These are phyloP conservation scores for Aegilops sharonensis DNA, from an alignment of 176 grass and related monocot genomes.

Conservation along the genomic window DNA sequence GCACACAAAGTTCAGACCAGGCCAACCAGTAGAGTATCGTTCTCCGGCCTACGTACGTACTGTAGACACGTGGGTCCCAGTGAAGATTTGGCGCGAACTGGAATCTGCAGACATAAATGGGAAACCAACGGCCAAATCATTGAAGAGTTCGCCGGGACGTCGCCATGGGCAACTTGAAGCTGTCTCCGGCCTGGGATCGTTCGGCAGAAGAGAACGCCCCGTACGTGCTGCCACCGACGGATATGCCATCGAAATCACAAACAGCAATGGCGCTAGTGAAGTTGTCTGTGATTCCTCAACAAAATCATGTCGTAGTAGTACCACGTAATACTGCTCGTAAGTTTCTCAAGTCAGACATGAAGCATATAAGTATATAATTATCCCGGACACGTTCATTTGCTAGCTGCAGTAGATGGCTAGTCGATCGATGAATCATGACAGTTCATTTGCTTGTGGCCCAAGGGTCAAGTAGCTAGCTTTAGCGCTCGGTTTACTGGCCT, in stretches of 20 bases:
- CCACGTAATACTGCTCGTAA: neutral
- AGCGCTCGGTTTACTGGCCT: neutral
- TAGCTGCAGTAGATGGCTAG: neutral
- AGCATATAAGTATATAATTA: neutral
- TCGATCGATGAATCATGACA: neutral
- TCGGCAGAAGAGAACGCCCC: neutral
- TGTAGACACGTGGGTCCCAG: neutral
- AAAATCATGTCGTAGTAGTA: neutral
- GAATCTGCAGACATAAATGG: conserved; percentile 2
- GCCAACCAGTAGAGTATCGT: neutral
- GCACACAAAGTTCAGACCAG: neutral
- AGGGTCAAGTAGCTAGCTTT: neutral
- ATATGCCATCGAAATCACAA: neutral
- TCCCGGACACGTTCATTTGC: neutral
- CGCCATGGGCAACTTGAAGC: conserved; percentile 13
- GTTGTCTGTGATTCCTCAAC: neutral
- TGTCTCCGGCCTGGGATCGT: neutral
- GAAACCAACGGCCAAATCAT: neutral
- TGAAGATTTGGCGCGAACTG: conserved; percentile 17
- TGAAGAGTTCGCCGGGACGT: conserved; percentile 12
- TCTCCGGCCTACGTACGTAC: neutral
- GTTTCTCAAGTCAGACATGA: neutral
- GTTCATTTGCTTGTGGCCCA: conserved; percentile 7
- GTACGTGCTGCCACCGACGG: conserved; percentile 1
- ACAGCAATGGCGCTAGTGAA: neutral